Evolutionary conservation across 2,329 filamentous ascomycete genomes (phyloP), one percentile per base, ranked within the genome.

Genomic region (Chrysoporthe puriensis): DNA sequence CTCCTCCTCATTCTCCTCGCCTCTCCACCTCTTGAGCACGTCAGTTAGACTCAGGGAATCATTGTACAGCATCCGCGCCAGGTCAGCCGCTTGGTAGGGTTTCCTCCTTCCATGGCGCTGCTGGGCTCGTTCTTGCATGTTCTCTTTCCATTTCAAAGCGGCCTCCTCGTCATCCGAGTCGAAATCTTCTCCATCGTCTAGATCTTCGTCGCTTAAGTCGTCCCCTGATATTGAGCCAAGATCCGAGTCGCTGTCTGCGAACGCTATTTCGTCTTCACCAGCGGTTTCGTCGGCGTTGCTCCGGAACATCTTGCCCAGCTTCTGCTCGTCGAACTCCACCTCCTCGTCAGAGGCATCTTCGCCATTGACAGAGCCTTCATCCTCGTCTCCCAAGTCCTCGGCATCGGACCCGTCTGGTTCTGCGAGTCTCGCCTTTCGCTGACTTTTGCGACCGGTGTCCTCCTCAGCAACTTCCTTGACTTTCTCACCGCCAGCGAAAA

Each of bases 211-310:
- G 4, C 80, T 82, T 0, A 79, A 78, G 5, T 81, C 80, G 6
- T 81, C 80, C 0, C 79, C 82, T 9, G 93, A 97, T 71, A 97
- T 79, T 3, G 95, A 97, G 7, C 96, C 96, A 4, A 99, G 85
- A 76, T 99, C 96, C 0, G 96, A 99, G 78, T 99, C 96, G 75
- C 93, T 97, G 75, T 99, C 96, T 16, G 96, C 96, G 81, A 97
- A 99, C 1, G 90, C 93, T 67, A 98, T 74, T 65, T 97, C 93
- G 42, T 89, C 92, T 34, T 88, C 87, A 13, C 82, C 83, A 32
- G 76, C 69, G 48, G 86, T 82, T 63, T 83, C 82, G 44, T 87
- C 85, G 18, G 77, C 75, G 7, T 82, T 79, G 66, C 84, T 84
- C 63, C 82, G 82, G 76, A 90, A 90, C 75, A 89, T 82, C 70